Evolutionary conservation across 176 grass and related monocot species (phyloP), one percentile per base, ranked within the genome.

Genomic region (Oryza nivara): DNA sequence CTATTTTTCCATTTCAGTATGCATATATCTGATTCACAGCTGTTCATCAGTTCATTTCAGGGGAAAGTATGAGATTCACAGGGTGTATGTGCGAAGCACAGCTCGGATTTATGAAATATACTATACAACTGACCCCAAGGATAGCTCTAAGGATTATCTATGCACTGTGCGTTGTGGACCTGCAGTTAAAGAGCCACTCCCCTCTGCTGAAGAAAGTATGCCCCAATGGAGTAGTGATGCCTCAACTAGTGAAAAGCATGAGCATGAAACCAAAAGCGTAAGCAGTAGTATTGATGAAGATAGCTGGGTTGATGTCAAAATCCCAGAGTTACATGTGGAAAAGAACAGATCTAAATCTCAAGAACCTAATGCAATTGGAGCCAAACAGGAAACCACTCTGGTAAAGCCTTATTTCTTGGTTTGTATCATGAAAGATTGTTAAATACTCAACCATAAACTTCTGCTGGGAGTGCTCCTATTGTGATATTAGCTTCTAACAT

Each of bases 101-200:
- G 97, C 90, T 86, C 81, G 88, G 78, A 86, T 88, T 86, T 99
- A 88, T 88, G 97, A 99, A 80, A 85, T 99, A 82, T 99, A 99
- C 79, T 93, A 88, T 85, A 81, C 89, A 74, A 88, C 86, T 76
- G 76, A 89, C 54, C 11, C 35, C 44, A 56, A 71, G 69, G 84
- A 77, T 56, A 70, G 65, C 35, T 80, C 40, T 45, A 96, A 90
- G 82, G 96, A 96, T 65, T 99, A 99, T 87, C 75, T 99, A 65
- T 94, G 91, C 82, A 99, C 88, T 32, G 92, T 96, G 22, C 88
- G 83, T 36, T 99, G 93, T 91, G 89, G 89, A 46, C 40, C 82
- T 73, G 88, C 82, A 67, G 72, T 35, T 79, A 86, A 89, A 85
- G 90, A 84, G 66, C 48, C 78, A 8, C 81, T 69, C 14, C 67